Conservation (phyloP, 257 asterid genomes). For the Ocimum tenuiflorum region DNA sequence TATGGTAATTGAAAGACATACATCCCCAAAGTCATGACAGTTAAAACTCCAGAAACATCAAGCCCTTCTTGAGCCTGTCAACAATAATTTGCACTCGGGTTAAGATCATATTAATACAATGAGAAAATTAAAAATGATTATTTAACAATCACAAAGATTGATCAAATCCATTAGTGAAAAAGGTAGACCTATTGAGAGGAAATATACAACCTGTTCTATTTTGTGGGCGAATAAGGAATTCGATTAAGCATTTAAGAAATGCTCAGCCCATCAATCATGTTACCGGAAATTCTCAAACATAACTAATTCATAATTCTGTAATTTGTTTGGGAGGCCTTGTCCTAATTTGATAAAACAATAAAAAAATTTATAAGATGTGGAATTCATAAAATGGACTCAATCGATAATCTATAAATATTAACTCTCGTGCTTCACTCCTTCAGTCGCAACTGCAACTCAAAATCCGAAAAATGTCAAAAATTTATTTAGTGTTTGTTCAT, state of each 20-base stretch:
- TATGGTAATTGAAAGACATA: conserved; percentile 35
- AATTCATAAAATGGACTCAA: not conserved
- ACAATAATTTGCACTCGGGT: conserved; percentile 17
- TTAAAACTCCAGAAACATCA: conserved; percentile 75
- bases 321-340: not conserved
- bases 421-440: not conserved
- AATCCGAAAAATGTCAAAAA: not conserved
- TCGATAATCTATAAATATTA: not conserved
- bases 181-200: not conserved
- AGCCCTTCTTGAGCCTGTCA: conserved; percentile 82
- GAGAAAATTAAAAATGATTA: not conserved
- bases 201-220: no score
- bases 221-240: not conserved
- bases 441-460: conserved; percentile 15
- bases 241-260: not conserved
- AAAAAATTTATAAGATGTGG: not conserved
- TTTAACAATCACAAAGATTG: not conserved
- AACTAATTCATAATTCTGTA: not conserved
- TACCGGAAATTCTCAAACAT: not conserved
- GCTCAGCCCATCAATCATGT: not conserved
- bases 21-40: conserved; percentile 98
- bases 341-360: not conserved
- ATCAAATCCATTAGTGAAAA: conserved; percentile 3
- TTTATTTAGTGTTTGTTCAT: not conserved
- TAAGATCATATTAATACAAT: conserved; percentile 1